Base-by-base conservation (phyloP, 208 protist species). In the Trypanosoma avium region DNA sequence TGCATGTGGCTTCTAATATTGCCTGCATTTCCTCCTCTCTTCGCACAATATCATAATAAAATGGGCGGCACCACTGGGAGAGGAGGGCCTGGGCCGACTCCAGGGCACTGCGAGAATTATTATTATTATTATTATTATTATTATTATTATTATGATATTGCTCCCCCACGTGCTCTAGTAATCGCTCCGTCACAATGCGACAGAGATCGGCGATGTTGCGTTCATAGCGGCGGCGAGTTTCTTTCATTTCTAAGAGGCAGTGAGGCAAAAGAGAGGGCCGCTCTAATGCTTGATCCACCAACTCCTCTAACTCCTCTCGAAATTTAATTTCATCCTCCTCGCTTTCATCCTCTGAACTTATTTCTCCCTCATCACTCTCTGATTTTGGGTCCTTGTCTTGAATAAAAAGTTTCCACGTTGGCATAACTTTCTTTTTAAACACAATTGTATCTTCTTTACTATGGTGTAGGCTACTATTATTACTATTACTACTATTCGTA, bases 141-240 rank as follows among this genome's bases (percentile, higher is more conserved):
- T n/a, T n/a, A n/a, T n/a, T n/a, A n/a, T n/a, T n/a, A n/a, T n/a
- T n/a, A n/a, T n/a, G n/a, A n/a, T 77, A 64, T 26, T 70, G 60
- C 27, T 63, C 58, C 10, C 88, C 53, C 2, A 81, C 38, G 67
- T 91, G 73, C 54, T 75, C 60, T 33, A 94, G 59, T n/a, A 94
- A 72, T 48, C 77, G 52, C 75, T 91, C 75, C 27, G 82, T 94
- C 45, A 94, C 88, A 30, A 88, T 50, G 66, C 80, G 70, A 73
- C 84, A 85, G 45, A 95, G 57, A 48, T 88, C 79, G 38, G 73
- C 58, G 64, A 90, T 73, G 46, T 64, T 73, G 27, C 66, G 48
- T 27, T 70, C 70, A 52, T 79, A 77, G 40, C 74, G 73, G 36
- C 89, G 73, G 57, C 86, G 82, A 10, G 71, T 60, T 8, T 72